Conservation (phyloP, 1,284 basidiomycete species). For the Earliella scabrosa region DNA sequence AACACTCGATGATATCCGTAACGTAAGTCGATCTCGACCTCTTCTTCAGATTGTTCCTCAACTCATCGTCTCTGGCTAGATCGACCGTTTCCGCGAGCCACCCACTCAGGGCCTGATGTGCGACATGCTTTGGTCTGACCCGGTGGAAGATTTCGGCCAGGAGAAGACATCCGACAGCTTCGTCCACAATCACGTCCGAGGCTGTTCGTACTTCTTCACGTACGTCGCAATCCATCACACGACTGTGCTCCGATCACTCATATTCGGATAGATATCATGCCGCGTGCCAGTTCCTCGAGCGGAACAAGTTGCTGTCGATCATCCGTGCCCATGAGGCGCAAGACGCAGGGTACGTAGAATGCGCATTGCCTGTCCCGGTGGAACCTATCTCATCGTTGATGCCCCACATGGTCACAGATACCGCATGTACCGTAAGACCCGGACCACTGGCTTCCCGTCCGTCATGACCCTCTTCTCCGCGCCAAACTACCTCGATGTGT, state of each 20-base stretch:
- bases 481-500: constrained; percentile 95
- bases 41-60: constrained; percentile 10
- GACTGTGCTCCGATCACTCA: constrained; percentile 6
- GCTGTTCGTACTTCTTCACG: constrained; percentile 98
- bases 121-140: constrained; percentile 95
- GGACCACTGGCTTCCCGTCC: constrained; percentile 90
- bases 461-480: constrained; percentile 98
- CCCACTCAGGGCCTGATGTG: constrained; percentile 96
- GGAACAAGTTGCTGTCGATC: constrained; percentile 93
- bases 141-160: constrained; percentile 91
- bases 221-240: constrained; percentile 41
- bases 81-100: constrained; percentile 94
- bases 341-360: constrained; percentile 81
- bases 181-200: constrained; percentile 91
- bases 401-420: constrained; percentile 54
- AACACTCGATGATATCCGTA: constrained; percentile 88
- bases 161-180: constrained; percentile 90
- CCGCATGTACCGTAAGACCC: constrained; percentile 97
- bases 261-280: constrained; percentile 75
- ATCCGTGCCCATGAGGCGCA: constrained; percentile 96
- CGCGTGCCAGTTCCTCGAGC: constrained; percentile 91
- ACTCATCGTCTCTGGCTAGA: no score
- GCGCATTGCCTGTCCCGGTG: background rate
- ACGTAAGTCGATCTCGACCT: constrained; percentile 45
- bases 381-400: background rate